phyloP scores from a whole-genome alignment of 495 filamentous ascomycete genomes.

The Penicillium ochrochloron region DNA sequence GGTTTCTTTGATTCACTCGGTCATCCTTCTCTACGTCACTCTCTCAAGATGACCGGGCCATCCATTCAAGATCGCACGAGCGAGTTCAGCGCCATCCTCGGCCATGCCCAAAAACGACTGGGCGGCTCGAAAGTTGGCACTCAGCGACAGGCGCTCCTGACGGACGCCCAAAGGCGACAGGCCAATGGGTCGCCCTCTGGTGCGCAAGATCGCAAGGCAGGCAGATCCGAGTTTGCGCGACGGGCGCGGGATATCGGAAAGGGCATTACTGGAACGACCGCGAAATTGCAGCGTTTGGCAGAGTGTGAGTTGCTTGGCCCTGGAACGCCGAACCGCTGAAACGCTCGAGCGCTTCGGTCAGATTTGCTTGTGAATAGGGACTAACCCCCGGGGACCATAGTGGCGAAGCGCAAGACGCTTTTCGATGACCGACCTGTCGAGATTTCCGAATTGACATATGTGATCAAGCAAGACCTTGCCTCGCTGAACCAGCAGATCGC shows the following conservation, averaged over 20 bases:
- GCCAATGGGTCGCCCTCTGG: conserved; percentile 66
- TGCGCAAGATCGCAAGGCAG: conserved; percentile 43
- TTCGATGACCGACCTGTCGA: conserved; percentile 97
- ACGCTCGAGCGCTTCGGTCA: not conserved
- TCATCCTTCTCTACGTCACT: not conserved
- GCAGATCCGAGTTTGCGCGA: conserved; percentile 83
- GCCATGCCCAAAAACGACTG: conserved; percentile 77
- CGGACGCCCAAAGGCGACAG: conserved; percentile 69
- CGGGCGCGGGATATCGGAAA: conserved; percentile 87
- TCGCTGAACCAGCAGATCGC: conserved; percentile 87
- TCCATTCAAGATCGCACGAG: conserved; percentile 96
- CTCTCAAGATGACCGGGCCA: conserved; percentile 55
- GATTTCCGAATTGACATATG: conserved; percentile 92
- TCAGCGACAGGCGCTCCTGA: conserved; percentile 81
- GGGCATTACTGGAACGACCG: conserved; percentile 89
- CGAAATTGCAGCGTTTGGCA: conserved; percentile 88
- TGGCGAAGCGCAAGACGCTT: conserved; percentile 94
- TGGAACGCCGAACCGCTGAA: not conserved
- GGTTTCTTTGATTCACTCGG: not conserved
- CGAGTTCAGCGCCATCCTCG: conserved; percentile 90
- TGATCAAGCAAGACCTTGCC: conserved; percentile 97
- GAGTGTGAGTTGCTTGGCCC: conserved; percentile 63
- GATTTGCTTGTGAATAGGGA: not conserved
- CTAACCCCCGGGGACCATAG: conserved; percentile 40
- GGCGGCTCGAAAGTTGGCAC: conserved; percentile 70